phyloP scores from a whole-genome alignment of 257 asterid species.

The Solanum verrucosum region DNA sequence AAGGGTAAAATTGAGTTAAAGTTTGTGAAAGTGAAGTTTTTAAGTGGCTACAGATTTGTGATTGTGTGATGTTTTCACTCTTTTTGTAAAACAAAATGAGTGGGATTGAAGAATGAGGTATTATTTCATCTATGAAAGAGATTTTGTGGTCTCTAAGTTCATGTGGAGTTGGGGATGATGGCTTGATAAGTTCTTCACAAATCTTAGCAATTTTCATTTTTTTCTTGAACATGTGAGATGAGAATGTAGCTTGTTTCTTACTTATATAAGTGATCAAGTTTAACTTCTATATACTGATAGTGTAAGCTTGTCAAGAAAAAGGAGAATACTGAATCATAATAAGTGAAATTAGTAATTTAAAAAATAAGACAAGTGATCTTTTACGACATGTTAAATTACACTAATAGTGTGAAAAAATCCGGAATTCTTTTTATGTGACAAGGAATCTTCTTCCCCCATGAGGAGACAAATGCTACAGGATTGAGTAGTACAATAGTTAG shows the following conservation, averaged over 20 bases:
- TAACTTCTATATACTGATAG: no score
- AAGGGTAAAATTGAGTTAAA: constrained; percentile 38
- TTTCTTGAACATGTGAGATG: not conserved
- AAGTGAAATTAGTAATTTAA: not conserved
- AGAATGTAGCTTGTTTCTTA: not conserved
- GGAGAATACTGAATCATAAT: not conserved
- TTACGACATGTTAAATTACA: not conserved
- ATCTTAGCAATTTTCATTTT: constrained; percentile 29
- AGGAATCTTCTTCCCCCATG: not conserved
- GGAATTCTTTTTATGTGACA: not conserved
- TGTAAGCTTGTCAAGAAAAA: not conserved
- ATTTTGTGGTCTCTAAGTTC: constrained; percentile 30
- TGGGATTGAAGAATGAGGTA: constrained; percentile 44
- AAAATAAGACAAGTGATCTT: not conserved
- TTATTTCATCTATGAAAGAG: constrained; percentile 49
- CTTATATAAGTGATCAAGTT: no score
- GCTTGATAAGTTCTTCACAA: constrained; percentile 23
- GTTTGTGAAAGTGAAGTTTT: constrained; percentile 38
- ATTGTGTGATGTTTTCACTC: not conserved
- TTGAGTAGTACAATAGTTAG: not conserved
- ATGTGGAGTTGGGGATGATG: constrained; percentile 47
- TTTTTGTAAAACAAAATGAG: constrained; percentile 35
- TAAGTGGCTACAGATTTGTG: constrained; percentile 14
- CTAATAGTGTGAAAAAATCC: not conserved
- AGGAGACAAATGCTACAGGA: not conserved